Evolutionary conservation across 129 eudicot genomes (phyloP).

Genomic region (Saposhnikovia divaricata): DNA sequence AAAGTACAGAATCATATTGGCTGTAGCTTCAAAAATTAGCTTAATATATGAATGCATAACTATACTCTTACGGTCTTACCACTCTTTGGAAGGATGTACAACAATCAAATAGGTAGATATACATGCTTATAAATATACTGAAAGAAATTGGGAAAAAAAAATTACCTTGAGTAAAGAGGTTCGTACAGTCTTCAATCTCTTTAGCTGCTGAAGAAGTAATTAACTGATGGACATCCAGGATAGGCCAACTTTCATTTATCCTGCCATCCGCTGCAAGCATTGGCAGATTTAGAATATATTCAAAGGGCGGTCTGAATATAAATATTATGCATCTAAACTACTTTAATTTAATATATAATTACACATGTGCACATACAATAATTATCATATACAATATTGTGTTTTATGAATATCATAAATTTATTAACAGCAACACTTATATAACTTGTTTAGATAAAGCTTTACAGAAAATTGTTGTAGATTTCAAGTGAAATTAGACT

Average conservation of each 20-base stretch:
- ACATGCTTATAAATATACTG: neutral
- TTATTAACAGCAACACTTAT: no score
- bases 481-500: no score
- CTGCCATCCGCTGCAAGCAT: conserved; percentile 70
- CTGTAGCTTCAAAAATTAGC: neutral
- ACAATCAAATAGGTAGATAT: neutral
- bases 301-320: no score
- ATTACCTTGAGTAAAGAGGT: conserved; percentile 59
- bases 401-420: no score
- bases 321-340: no score
- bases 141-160: neutral
- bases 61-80: neutral
- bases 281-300: no score
- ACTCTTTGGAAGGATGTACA: neutral
- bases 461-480: no score
- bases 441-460: no score
- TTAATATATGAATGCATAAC: neutral
- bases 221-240: conserved; percentile 48
- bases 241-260: conserved; percentile 71
- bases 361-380: no score
- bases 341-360: no score
- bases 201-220: conserved; percentile 24
- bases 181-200: conserved; percentile 50
- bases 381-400: no score
- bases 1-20: neutral